phyloP scores from a whole-genome alignment of 2,329 filamentous ascomycete species.

The Monosporascus sp. region DNA sequence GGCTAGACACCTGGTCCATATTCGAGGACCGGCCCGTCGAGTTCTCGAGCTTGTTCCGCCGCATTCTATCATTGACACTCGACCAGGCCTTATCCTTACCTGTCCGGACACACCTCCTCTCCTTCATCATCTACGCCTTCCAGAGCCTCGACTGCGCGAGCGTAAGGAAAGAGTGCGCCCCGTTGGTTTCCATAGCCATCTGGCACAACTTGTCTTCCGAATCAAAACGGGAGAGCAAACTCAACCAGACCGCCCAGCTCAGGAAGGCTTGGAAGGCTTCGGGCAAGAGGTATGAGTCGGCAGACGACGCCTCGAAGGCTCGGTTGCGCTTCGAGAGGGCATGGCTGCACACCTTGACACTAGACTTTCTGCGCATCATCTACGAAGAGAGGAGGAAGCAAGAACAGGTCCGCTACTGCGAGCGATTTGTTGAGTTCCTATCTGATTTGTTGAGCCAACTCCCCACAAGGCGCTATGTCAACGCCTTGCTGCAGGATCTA shows the following conservation, averaged over 20 bases:
- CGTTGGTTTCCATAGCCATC: constrained; percentile 87
- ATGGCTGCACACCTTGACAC: constrained; percentile 82
- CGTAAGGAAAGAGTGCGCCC: constrained; percentile 93
- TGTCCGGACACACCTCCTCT: constrained; percentile 77
- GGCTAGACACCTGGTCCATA: constrained; percentile 78
- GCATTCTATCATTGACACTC: constrained; percentile 80
- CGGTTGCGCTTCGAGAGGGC: constrained; percentile 84
- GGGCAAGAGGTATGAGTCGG: constrained; percentile 78
- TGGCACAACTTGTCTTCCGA: constrained; percentile 92
- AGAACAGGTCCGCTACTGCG: constrained; percentile 76
- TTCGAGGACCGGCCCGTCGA: constrained; percentile 74
- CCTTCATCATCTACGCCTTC: constrained; percentile 86
- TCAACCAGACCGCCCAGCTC: constrained; percentile 69
- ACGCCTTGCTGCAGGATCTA: constrained; percentile 78
- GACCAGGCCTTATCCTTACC: constrained; percentile 60
- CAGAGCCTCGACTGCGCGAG: constrained; percentile 86
- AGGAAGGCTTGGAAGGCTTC: constrained; percentile 89
- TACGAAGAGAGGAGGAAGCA: constrained; percentile 50
- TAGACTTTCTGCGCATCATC: constrained; percentile 75
- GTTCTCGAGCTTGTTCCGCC: constrained; percentile 85
- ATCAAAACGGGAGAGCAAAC: constrained; percentile 62
- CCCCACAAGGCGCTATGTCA: constrained; percentile 89
- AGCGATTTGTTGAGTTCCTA: constrained; percentile 87
- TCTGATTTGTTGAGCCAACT: constrained; percentile 89
- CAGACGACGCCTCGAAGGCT: constrained; percentile 73